Conservation (phyloP, 148 eudicot genomes). For the Oxyria digyna region DNA sequence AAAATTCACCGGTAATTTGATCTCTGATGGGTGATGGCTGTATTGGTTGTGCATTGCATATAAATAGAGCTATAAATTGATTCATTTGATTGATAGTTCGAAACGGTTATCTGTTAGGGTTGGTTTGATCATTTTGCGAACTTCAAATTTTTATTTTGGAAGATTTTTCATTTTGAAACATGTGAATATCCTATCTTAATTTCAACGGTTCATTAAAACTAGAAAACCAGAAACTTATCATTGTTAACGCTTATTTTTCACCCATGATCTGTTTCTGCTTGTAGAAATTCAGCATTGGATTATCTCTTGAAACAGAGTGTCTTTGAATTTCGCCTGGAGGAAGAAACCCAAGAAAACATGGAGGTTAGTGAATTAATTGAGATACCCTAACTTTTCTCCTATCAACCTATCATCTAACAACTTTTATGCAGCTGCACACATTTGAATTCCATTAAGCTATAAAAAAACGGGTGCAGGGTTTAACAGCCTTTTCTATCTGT, state of each 20-base stretch:
- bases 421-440: not conserved
- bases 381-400: constrained; percentile 15
- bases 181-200: too few relatives aligned
- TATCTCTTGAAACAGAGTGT: not conserved
- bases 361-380: constrained; percentile 33
- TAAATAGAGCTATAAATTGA: not conserved
- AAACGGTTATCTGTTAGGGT: too few relatives aligned
- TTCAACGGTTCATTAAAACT: too few relatives aligned
- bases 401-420: not conserved
- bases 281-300: not conserved
- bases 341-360: constrained; percentile 30
- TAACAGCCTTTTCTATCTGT: constrained; percentile 11
- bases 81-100: not conserved
- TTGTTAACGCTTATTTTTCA: too few relatives aligned
- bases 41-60: not conserved
- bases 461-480: too few relatives aligned
- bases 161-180: too few relatives aligned
- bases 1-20: not conserved
- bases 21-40: not conserved
- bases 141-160: too few relatives aligned
- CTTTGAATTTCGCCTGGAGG: constrained; percentile 27
- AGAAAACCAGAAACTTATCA: too few relatives aligned
- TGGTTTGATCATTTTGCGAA: too few relatives aligned
- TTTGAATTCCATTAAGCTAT: constrained; percentile 5
- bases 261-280: not conserved